Percentiles rank a stretch among this genome's conserved stretches.
Conservation (phyloP, 257 asterid species). For the Jaltomata sinuosa region DNA sequence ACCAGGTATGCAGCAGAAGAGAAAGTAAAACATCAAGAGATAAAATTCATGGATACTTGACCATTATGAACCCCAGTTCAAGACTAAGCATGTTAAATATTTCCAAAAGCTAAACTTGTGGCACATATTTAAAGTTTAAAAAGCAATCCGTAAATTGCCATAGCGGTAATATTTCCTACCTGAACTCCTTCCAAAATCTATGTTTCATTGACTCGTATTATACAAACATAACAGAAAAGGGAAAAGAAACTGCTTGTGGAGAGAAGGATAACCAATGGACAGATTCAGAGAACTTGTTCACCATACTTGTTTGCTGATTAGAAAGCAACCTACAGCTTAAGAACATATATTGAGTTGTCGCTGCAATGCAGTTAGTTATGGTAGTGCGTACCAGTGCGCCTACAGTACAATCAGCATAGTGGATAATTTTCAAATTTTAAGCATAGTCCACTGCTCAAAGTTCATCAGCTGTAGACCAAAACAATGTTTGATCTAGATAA, state of each 20-base stretch:
- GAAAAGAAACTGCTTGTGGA: background rate
- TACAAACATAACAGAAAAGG: background rate
- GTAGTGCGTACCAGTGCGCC: background rate
- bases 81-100: background rate
- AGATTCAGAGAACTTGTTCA: background rate
- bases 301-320: background rate
- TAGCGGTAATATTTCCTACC: background rate
- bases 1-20: background rate
- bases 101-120: background rate
- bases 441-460: background rate
- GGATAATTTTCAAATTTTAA: background rate
- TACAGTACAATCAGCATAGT: background rate
- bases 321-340: background rate
- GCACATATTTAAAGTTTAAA: background rate
- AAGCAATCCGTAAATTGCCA: background rate
- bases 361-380: background rate
- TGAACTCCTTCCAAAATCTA: background rate
- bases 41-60: background rate
- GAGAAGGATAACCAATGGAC: background rate
- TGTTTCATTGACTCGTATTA: background rate
- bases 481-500: background rate
- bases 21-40: background rate
- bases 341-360: background rate
- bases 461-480: background rate
- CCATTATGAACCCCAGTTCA: background rate